phyloP scores from a whole-genome alignment of 2,329 filamentous ascomycete genomes.

The Incumbomyces lentus region DNA sequence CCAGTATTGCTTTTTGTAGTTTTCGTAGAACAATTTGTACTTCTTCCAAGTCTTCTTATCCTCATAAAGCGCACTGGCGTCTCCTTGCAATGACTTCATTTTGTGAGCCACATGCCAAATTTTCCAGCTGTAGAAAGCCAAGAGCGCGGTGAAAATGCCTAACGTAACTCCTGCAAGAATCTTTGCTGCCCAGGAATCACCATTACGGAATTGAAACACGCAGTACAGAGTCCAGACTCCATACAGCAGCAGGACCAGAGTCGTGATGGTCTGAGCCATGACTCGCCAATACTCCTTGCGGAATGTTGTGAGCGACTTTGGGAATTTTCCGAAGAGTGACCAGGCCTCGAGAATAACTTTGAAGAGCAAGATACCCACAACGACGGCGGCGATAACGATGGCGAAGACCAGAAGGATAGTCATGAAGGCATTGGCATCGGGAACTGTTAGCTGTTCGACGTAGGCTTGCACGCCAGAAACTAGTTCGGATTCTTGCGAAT shows the following conservation, averaged over 20 bases:
- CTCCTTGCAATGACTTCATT: conserved; percentile 66
- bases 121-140: conserved; percentile 74
- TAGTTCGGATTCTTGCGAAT: conserved; percentile 36
- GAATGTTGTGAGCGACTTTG: conserved; percentile 68
- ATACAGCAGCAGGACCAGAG: conserved; percentile 82
- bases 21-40: conserved; percentile 96
- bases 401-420: conserved; percentile 81
- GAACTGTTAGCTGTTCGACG: conserved; percentile 73
- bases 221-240: conserved; percentile 94
- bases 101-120: conserved; percentile 68
- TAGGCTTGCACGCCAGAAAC: conserved; percentile 73
- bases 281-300: conserved; percentile 94
- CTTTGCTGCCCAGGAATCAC: conserved; percentile 91
- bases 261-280: conserved; percentile 78
- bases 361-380: conserved; percentile 74
- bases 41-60: conserved; percentile 86
- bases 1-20: conserved; percentile 90
- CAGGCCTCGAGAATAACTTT: conserved; percentile 87
- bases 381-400: conserved; percentile 73
- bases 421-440: conserved; percentile 90
- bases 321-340: conserved; percentile 82
- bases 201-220: conserved; percentile 84
- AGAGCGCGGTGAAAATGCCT: conserved; percentile 63
- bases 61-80: conserved; percentile 64
- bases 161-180: conserved; percentile 72